Evolutionary conservation across 192 early-diverging fungal species (phyloP), one percentile per base, ranked within the genome.

Genomic region (Oehlia diaphana): DNA sequence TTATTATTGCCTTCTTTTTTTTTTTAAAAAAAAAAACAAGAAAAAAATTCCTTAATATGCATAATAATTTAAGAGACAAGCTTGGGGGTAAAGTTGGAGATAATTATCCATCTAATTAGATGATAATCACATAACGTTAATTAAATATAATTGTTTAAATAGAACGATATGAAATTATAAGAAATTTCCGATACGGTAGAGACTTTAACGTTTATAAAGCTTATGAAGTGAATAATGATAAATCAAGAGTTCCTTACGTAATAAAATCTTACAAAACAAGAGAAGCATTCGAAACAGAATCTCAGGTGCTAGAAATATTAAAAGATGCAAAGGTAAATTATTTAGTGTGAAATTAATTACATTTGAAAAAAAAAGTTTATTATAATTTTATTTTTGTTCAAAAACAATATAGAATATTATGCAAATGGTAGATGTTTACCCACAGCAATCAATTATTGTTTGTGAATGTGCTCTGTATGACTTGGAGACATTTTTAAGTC

Each of bases 381-480:
- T 5, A 39, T 7, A 64, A 21, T 64, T 64, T 21, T 28, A 21
- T 64, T 12, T 64, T n/a, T n/a, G n/a, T n/a, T n/a, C n/a, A n/a
- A n/a, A n/a, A n/a, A n/a, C n/a, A n/a, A n/a, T n/a, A n/a, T 65
- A 65, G 63, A 64, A 64, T 64, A 9, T 64, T 64, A 9, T 64
- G 21, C 63, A 64, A 64, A 64, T 64, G 21, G 7, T 64, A 26
- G 9, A 64, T 4, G 9, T 16, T 28, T n/a, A 64, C 23, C 12
- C 63, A 64, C 23, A 26, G 0, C 0, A 64, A 31, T 2, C 28
- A 64, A 13, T 26, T 28, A 31, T 64, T n/a, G 63, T 64, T 12
- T 28, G 63, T 12, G 63, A 65, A 28, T 64, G 63, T 31, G 63
- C 21, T 3, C 9, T 64, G 23, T 64, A 64, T 64, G 26, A 31